Percentiles rank a stretch among this genome's conserved stretches.
Conservation (phyloP, 352 stramenopile genomes). For the Pythium apleroticum region DNA sequence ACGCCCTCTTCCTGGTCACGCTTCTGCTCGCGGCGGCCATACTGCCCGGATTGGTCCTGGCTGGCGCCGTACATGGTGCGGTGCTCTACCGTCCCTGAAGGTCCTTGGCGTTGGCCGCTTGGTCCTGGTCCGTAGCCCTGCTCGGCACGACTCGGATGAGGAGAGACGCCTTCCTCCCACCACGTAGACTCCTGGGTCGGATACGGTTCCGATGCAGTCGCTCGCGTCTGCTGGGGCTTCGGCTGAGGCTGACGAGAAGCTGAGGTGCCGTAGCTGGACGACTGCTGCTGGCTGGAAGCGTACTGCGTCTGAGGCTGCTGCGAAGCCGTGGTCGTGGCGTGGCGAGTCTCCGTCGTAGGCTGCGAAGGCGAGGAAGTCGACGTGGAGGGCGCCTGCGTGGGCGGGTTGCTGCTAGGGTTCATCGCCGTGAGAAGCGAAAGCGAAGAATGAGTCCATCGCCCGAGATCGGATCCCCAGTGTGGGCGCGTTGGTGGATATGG, state of each 20-base stretch:
- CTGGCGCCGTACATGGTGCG: neutral
- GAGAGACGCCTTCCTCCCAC: conserved; percentile 18
- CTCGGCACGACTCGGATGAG: conserved; percentile 2
- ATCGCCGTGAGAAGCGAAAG: neutral
- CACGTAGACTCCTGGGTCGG: conserved; percentile 15
- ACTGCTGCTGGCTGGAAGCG: conserved; percentile 5
- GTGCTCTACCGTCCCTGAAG: neutral
- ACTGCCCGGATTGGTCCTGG: conserved; percentile 10
- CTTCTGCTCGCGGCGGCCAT: conserved; percentile 9
- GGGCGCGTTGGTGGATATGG: neutral
- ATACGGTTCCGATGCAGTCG: conserved; percentile 7
- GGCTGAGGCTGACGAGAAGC: neutral
- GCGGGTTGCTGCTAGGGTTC: neutral
- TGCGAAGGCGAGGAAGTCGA: too few relatives aligned
- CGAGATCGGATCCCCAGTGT: neutral
- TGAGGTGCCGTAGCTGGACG: neutral
- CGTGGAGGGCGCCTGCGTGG: neutral
- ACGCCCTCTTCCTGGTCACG: conserved; percentile 14
- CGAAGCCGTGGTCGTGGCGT: neutral
- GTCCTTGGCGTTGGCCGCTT: neutral
- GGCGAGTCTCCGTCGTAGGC: neutral
- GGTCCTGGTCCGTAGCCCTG: conserved; percentile 15
- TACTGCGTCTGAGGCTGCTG: conserved; percentile 4
- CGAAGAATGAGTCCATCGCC: neutral
- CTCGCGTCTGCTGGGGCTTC: neutral